These are phyloP conservation scores for Pythium brassicae DNA, from an alignment of 352 stramenopile genomes.

Conservation along the genomic window DNA sequence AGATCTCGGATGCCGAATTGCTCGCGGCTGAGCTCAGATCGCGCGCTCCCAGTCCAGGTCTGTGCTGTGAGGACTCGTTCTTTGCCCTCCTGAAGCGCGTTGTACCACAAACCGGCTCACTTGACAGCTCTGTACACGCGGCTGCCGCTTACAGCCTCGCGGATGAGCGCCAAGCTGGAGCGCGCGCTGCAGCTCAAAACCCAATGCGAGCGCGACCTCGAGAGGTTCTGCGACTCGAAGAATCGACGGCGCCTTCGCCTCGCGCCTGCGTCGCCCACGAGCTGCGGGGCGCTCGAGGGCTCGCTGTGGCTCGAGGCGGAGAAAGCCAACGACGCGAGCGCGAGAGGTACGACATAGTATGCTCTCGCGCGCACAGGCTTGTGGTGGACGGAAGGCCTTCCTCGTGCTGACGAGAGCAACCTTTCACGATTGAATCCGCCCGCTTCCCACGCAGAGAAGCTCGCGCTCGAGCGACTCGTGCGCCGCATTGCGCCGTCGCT, in stretches of 20 bases:
- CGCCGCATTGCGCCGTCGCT: slow-evolving; percentile 59
- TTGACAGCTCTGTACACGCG: too few species aligned
- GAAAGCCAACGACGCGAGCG: slow-evolving; percentile 28
- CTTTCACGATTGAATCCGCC: neutral
- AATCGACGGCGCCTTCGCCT: slow-evolving; percentile 7
- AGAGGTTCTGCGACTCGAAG: slow-evolving; percentile 41
- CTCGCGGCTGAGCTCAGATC: neutral
- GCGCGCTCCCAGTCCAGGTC: neutral
- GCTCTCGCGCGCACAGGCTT: too few species aligned
- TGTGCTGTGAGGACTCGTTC: neutral
- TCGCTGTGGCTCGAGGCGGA: slow-evolving; percentile 31
- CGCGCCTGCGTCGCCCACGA: slow-evolving; percentile 1
- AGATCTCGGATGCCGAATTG: neutral
- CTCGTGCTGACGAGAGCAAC: neutral
- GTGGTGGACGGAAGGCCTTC: too few species aligned
- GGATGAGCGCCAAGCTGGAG: slow-evolving; percentile 41
- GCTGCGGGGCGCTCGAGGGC: slow-evolving; percentile 6
- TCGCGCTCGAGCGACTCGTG: slow-evolving; percentile 49
- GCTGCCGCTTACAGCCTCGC: slow-evolving; percentile 1
- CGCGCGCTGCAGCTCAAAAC: slow-evolving; percentile 48
- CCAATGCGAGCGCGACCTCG: slow-evolving; percentile 47
- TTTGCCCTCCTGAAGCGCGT: too few species aligned
- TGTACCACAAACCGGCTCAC: too few species aligned
- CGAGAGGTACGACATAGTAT: slow-evolving; percentile 18
- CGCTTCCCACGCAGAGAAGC: slow-evolving; percentile 38